These are phyloP conservation scores for Phaeoacremonium minimum DNA, from an alignment of 2,329 filamentous ascomycete genomes.

Conservation along the genomic window DNA sequence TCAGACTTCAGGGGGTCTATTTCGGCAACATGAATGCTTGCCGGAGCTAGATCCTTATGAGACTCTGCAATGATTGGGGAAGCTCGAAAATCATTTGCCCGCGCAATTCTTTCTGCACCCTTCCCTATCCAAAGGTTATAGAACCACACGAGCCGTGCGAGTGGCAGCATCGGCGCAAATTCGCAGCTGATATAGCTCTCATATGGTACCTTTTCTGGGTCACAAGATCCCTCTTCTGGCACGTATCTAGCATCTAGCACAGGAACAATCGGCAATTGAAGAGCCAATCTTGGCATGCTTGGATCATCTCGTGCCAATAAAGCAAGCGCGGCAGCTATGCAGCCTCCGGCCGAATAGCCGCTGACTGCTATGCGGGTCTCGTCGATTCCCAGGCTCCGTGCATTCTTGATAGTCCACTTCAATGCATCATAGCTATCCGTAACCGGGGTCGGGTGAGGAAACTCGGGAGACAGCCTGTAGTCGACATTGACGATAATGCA, in stretches of 20 bases:
- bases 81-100: conserved; percentile 21
- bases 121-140: conserved; percentile 29
- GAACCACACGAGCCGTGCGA: conserved; percentile 27
- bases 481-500: conserved; percentile 7
- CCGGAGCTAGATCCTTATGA: conserved; percentile 24
- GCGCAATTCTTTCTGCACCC: conserved; percentile 18
- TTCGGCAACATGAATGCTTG: conserved; percentile 25
- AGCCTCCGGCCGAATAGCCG: conserved; percentile 7
- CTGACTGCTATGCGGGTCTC: conserved; percentile 5
- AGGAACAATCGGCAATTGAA: conserved; percentile 28
- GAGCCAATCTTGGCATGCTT: conserved; percentile 19
- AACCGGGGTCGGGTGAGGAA: conserved; percentile 6
- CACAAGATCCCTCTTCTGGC: conserved; percentile 21
- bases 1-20: conserved; percentile 27
- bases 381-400: conserved; percentile 5
- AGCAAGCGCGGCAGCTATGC: conserved; percentile 6
- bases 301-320: conserved; percentile 5
- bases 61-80: conserved; percentile 27
- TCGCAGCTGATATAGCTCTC: conserved; percentile 24
- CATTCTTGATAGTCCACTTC: conserved; percentile 21
- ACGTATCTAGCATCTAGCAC: conserved; percentile 26
- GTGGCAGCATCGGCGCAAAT: conserved; percentile 26
- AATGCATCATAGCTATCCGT: conserved; percentile 12
- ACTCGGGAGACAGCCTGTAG: conserved; percentile 7
- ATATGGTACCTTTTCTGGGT: conserved; percentile 20